phyloP scores from a whole-genome alignment of 768 basidiomycete species.

The Lyophyllum decastes region DNA sequence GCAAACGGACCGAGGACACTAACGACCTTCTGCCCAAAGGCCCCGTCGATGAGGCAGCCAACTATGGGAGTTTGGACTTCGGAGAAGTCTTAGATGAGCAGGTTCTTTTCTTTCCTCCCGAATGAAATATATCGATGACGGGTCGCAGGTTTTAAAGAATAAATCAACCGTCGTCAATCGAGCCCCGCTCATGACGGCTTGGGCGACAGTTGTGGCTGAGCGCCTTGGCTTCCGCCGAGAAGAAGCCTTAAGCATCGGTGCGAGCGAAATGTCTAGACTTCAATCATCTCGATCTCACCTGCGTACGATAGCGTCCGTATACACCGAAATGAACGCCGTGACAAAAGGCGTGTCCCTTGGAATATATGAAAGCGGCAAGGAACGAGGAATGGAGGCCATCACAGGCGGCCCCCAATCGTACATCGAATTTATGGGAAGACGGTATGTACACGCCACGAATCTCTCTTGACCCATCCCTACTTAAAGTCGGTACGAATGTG shows the following conservation, averaged over 20 bases:
- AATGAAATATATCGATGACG: background rate
- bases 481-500: conserved; percentile 39
- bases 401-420: conserved; percentile 73
- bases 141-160: conserved; percentile 50
- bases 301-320: conserved; percentile 73
- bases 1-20: conserved; percentile 47
- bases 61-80: conserved; percentile 64
- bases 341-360: conserved; percentile 86
- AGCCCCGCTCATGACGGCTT: conserved; percentile 93
- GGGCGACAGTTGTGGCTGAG: conserved; percentile 87
- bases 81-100: conserved; percentile 73
- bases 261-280: background rate
- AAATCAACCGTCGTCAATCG: conserved; percentile 80
- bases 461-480: background rate
- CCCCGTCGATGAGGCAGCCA: conserved; percentile 49
- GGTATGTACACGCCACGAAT: conserved; percentile 36
- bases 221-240: conserved; percentile 83
- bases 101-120: conserved; percentile 40
- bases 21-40: conserved; percentile 62
- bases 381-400: conserved; percentile 54
- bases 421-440: conserved; percentile 81
- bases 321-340: conserved; percentile 90
- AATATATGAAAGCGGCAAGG: conserved; percentile 59
- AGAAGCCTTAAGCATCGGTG: conserved; percentile 92
- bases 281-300: background rate